Evolutionary conservation across 129 eudicot species (phyloP).

Genomic region (Heracleum sosnowskyi): DNA sequence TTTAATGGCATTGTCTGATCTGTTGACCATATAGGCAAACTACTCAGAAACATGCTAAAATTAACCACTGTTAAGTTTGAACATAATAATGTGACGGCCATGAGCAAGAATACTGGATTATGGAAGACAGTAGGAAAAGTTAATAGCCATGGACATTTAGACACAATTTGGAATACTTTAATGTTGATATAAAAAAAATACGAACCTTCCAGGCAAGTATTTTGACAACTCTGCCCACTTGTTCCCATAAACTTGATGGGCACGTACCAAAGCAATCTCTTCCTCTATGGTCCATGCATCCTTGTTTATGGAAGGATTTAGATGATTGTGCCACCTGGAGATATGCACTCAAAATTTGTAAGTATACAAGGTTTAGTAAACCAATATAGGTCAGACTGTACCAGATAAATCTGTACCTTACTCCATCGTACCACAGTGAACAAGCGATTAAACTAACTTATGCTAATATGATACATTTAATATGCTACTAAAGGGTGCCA

Average conservation of each 20-base stretch:
- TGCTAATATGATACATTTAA: background rate
- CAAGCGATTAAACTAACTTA: background rate
- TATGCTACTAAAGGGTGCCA: background rate
- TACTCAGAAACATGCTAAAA: slow-evolving; percentile 13
- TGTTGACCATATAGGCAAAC: slow-evolving; percentile 27
- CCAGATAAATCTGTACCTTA: background rate
- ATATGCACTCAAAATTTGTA: background rate
- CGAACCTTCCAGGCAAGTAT: slow-evolving; percentile 75
- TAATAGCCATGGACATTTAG: background rate
- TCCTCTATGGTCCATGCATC: slow-evolving; percentile 93
- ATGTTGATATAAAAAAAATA: background rate
- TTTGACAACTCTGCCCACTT: slow-evolving; percentile 92
- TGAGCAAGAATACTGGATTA: background rate
- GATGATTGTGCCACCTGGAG: slow-evolving; percentile 92
- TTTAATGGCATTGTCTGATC: slow-evolving; percentile 86
- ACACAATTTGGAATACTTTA: background rate
- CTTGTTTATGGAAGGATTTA: slow-evolving; percentile 74
- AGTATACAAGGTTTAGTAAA: background rate
- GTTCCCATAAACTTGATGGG: slow-evolving; percentile 69
- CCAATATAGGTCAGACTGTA: background rate
- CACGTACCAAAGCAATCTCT: slow-evolving; percentile 53
- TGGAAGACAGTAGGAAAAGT: background rate
- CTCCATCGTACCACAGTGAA: background rate
- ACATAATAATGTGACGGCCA: background rate
- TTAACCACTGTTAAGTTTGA: background rate